Evolutionary conservation across 257 asterid genomes (phyloP), one percentile per base, ranked within the genome.

Genomic region (Solanum virginianum): DNA sequence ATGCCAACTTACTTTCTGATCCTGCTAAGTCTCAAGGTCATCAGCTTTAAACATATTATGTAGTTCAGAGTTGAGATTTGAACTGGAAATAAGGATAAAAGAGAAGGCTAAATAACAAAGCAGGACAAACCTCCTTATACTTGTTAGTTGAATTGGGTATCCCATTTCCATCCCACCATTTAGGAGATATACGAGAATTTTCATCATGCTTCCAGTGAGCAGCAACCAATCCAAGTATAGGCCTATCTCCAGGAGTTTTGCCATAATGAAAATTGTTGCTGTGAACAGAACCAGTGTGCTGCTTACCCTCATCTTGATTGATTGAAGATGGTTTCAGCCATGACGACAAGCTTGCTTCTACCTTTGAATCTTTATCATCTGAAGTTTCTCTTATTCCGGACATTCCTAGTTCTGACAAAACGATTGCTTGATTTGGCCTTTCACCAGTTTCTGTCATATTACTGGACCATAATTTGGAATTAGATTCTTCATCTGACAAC

Each of bases 161-260:
- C 62, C 99, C 99, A 85, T 96, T 96, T 49, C 98, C 98, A 86
- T 92, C 97, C 98, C 98, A 94, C 95, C 94, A 89, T 87, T 91
- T 91, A 55, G 98, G 98, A 66, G 94, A 89, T 86, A 89, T 57
- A 66, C 80, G 91, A 86, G 92, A 81, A 18, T 80, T 47, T 51
- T 91, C 97, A 22, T 93, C 94, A 18, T 93, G 95, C 60, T 90
- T 92, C 98, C 97, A 96, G 77, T 96, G 98, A 71, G 98, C 97
- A 59, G 98, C 98, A 74, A 96, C 98, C 97, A 93, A 88, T 49
- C 99, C 99, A 53, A 96, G 89, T 85, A 96, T 96, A 83, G 99
- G 99, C 91, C 98, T 91, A 85, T 96, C 99, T 32, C 89, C 90
- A 39, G 92, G 91, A 85, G 90, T 90, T 90, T 85, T 87, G 81